Evolutionary conservation across 768 basidiomycete genomes (phyloP).

Genomic region (Boletus edulis): DNA sequence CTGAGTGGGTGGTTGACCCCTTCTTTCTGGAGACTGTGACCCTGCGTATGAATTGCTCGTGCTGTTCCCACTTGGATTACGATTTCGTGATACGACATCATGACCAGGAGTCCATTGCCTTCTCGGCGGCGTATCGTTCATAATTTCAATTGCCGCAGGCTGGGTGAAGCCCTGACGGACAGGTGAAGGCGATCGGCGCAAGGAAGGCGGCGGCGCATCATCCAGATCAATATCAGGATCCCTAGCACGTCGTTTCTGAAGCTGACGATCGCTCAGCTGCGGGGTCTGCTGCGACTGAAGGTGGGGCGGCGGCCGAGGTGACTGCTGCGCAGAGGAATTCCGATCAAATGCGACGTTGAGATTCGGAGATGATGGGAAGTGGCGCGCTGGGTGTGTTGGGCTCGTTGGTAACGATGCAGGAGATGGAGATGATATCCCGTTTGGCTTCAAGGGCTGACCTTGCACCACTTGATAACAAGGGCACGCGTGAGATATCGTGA

Average conservation of each 20-base stretch:
- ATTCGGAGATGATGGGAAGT: slow-evolving; percentile 21
- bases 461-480: neutral
- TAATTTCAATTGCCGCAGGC: slow-evolving; percentile 31
- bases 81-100: slow-evolving; percentile 14
- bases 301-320: slow-evolving; percentile 10
- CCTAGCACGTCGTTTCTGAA: slow-evolving; percentile 22
- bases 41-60: neutral
- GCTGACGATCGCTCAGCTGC: slow-evolving; percentile 25
- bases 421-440: slow-evolving; percentile 11
- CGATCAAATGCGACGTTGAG: slow-evolving; percentile 20
- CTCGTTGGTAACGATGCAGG: slow-evolving; percentile 22
- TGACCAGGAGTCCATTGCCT: slow-evolving; percentile 28
- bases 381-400: slow-evolving; percentile 14
- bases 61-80: slow-evolving; percentile 8
- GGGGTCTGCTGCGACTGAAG: slow-evolving; percentile 11
- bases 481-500: slow-evolving; percentile 4
- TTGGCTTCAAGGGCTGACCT: slow-evolving; percentile 6
- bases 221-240: slow-evolving; percentile 35
- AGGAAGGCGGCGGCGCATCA: slow-evolving; percentile 42
- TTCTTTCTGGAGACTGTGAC: slow-evolving; percentile 19
- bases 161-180: slow-evolving; percentile 13
- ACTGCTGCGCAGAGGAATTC: slow-evolving; percentile 15
- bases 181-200: slow-evolving; percentile 37
- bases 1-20: neutral
- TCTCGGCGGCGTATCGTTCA: slow-evolving; percentile 23